phyloP scores from a whole-genome alignment of 1,284 basidiomycete species.

The Omphalotus olearius region DNA sequence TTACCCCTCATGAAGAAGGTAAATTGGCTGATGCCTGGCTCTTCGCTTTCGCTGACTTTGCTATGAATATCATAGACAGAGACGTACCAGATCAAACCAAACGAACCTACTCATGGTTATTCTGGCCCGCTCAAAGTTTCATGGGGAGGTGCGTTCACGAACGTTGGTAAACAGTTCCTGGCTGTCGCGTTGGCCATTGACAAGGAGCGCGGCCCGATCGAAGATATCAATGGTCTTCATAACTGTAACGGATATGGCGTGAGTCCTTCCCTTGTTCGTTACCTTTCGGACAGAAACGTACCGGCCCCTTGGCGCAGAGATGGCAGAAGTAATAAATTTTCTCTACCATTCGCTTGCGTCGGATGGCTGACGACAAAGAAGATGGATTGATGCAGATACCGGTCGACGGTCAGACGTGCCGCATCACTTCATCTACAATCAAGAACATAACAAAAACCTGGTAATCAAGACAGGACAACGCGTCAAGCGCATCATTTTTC shows the following conservation, averaged over 20 bases:
- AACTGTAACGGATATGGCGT: conserved; percentile 3
- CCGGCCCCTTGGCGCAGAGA: conserved; percentile 12
- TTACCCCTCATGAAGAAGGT: conserved; percentile 40
- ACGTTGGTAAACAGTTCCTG: conserved; percentile 29
- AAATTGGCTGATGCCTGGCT: neutral
- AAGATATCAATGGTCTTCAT: conserved; percentile 25
- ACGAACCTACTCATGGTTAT: conserved; percentile 30
- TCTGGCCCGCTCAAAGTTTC: conserved; percentile 35
- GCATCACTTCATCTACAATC: conserved; percentile 39
- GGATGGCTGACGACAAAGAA: neutral
- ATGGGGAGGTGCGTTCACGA: conserved; percentile 20
- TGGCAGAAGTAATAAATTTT: conserved; percentile 21
- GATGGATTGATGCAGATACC: conserved; percentile 34
- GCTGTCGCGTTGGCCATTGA: conserved; percentile 30
- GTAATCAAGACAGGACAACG: conserved; percentile 22
- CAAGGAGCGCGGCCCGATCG: conserved; percentile 19
- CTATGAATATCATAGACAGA: conserved; percentile 26
- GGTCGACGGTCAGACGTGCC: conserved; percentile 40
- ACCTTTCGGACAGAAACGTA: conserved; percentile 25
- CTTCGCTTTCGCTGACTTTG: neutral
- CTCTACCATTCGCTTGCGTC: neutral
- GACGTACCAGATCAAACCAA: conserved; percentile 29
- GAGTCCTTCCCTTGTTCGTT: conserved; percentile 1
- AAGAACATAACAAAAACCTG: conserved; percentile 26
- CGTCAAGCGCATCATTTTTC: conserved; percentile 29